Evolutionary conservation across 2,329 filamentous ascomycete genomes (phyloP).

Genomic region (Aspergillus hortae): DNA sequence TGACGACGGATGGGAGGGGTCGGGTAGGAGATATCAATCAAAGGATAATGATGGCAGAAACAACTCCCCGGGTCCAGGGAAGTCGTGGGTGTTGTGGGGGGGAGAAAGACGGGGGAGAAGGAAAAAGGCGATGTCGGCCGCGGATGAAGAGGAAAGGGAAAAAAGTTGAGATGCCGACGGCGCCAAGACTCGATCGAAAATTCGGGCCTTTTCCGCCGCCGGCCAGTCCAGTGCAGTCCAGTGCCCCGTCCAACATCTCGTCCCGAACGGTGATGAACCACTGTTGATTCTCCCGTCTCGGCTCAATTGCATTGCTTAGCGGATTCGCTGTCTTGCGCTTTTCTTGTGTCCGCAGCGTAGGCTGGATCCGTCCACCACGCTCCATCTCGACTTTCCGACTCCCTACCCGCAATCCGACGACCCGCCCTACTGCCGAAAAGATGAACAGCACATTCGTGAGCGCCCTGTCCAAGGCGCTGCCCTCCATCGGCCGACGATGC

Average conservation of each 20-base stretch:
- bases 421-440: conserved; percentile 11
- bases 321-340: background rate
- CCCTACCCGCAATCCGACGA: background rate
- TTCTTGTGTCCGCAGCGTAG: background rate
- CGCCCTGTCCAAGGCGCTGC: conserved; percentile 28
- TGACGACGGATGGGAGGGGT: conserved; percentile 1
- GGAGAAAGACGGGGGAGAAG: conserved; percentile 18
- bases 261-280: background rate
- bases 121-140: conserved; percentile 23
- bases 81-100: conserved; percentile 13
- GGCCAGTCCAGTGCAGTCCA: conserved; percentile 11
- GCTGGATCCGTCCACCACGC: background rate
- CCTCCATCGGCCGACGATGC: conserved; percentile 28
- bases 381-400: background rate
- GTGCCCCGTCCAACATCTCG: conserved; percentile 10
- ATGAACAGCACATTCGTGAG: conserved; percentile 34
- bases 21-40: conserved; percentile 2
- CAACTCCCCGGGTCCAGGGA: conserved; percentile 14
- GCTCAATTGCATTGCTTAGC: background rate
- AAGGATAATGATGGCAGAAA: conserved; percentile 3
- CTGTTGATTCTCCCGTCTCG: background rate
- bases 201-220: conserved; percentile 27
- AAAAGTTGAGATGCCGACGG: conserved; percentile 29
- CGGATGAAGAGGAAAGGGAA: conserved; percentile 26
- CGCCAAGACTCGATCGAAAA: conserved; percentile 35